Base-by-base conservation (phyloP, 371 early-diverging fungal genomes). In the Spiromyces aspiralis region DNA sequence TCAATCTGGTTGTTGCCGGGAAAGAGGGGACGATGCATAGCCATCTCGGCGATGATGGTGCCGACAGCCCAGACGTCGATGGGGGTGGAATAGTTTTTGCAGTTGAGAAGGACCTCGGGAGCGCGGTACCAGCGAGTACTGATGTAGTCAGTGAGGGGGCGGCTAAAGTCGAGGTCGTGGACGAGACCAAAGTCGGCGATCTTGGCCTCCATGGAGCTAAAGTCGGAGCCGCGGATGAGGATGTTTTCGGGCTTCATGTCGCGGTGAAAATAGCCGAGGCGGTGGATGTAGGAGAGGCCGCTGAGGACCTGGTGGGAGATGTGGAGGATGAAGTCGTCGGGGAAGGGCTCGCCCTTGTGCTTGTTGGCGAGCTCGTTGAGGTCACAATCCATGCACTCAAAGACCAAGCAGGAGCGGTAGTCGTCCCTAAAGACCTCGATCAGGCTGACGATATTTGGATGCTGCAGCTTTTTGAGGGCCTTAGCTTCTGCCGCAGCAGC, bases 11-110 rank as follows among this genome's bases (percentile, higher is more conserved):
- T 84, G 23, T 71, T 73, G 19, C 98, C 98, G 0, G 93, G 94
- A 55, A 98, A 95, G 42, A 98, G 63, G n/a, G 95, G 94, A 12
- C 72, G 66, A 16, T 86, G 70, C 10, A 76, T 79, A 28, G 83
- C 73, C 23, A 98, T 60, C 69, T 98, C 98, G 10, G 90, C 87
- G 12, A 88, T 69, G 22, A 98, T 95, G 2, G 86, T 74, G 1
- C 98, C 99, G 0, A 93, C 74, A 1, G 96, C 96, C 99, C 99
- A 99, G 20, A 99, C 72, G 67, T 99, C 99, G 25, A 99, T 87
- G 4, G 96, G 92, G 25, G 79, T 86, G 12, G 86, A 79, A 57
- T 99, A 99, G 25, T 67, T 67, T 1, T 83, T 77, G 6, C 81
- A 79, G 23, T 86, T 80, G 26, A 95, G 70, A 16, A 98, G 62